phyloP scores from a whole-genome alignment of 2,329 filamentous ascomycete genomes.

The Aspergillus sp. region DNA sequence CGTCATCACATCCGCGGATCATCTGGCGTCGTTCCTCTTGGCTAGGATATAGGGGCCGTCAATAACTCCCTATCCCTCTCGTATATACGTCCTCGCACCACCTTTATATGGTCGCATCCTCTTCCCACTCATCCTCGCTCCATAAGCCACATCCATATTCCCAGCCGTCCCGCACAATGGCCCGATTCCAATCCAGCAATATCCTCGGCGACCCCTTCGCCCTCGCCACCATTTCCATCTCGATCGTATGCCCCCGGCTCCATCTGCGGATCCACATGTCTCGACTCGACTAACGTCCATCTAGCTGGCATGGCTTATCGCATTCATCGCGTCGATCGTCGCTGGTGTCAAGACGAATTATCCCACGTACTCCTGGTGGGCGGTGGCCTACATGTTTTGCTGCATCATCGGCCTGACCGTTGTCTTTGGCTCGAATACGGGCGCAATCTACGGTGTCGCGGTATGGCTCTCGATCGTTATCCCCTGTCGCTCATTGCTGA shows the following conservation, averaged over 20 bases:
- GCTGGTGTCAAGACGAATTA: slow-evolving; percentile 60
- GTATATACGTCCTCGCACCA: slow-evolving; percentile 8
- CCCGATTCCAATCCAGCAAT: slow-evolving; percentile 74
- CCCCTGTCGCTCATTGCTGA: slow-evolving; percentile 23
- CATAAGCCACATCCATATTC: slow-evolving; percentile 20
- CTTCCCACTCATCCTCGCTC: slow-evolving; percentile 18
- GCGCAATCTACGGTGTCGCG: slow-evolving; percentile 87
- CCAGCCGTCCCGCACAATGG: slow-evolving; percentile 34
- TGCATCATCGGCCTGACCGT: slow-evolving; percentile 76
- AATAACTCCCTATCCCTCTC: neutral
- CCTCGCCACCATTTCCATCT: slow-evolving; percentile 88
- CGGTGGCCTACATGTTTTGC: slow-evolving; percentile 79
- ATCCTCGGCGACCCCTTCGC: slow-evolving; percentile 96
- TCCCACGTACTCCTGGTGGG: slow-evolving; percentile 92
- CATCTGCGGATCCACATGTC: neutral
- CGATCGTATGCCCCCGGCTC: slow-evolving; percentile 63
- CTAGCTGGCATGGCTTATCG: slow-evolving; percentile 92
- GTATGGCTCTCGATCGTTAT: slow-evolving; percentile 42
- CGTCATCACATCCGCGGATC: no score
- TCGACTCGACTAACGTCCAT: slow-evolving; percentile 9
- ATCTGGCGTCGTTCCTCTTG: slow-evolving; percentile 5
- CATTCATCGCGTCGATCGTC: slow-evolving; percentile 83
- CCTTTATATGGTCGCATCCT: slow-evolving; percentile 23
- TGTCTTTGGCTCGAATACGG: slow-evolving; percentile 79
- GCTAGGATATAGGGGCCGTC: slow-evolving; percentile 6